Conservation (phyloP, 208 protist genomes). For the Crithidia acanthocephali region DNA sequence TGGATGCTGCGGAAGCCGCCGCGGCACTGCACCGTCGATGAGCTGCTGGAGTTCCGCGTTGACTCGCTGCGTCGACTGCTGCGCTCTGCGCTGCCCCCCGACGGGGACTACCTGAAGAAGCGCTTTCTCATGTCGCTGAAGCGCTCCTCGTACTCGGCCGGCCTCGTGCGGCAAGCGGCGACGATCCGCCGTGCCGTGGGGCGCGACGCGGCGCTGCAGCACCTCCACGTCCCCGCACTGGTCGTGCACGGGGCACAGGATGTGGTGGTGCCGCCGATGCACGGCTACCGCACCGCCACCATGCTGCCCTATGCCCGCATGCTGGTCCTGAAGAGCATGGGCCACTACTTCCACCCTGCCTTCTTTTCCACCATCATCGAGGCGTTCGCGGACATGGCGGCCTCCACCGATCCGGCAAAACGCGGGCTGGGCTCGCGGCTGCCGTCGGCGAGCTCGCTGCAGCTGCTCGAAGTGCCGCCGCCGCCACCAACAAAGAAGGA, state of each 20-base stretch:
- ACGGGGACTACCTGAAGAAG: slow-evolving; percentile 63
- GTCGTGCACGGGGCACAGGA: slow-evolving; percentile 81
- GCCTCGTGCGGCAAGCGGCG: slow-evolving; percentile 72
- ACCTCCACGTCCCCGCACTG: slow-evolving; percentile 50
- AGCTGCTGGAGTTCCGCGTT: slow-evolving; percentile 78
- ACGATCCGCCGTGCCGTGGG: slow-evolving; percentile 53
- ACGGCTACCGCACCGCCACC: slow-evolving; percentile 77
- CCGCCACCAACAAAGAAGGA: too few species aligned
- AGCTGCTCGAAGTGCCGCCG: neutral
- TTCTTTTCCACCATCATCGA: slow-evolving; percentile 68
- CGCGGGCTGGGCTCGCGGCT: slow-evolving; percentile 3
- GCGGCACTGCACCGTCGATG: slow-evolving; percentile 54
- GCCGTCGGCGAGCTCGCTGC: neutral
- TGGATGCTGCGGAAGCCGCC: slow-evolving; percentile 76
- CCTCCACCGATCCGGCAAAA: slow-evolving; percentile 28
- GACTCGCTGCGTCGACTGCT: slow-evolving; percentile 56
- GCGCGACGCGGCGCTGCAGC: slow-evolving; percentile 55
- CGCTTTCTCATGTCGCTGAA: slow-evolving; percentile 64
- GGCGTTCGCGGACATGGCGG: slow-evolving; percentile 42
- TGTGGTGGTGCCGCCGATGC: slow-evolving; percentile 66
- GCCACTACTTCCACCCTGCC: slow-evolving; percentile 84
- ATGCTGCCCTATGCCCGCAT: slow-evolving; percentile 60
- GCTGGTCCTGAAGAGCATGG: slow-evolving; percentile 77
- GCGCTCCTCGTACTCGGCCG: slow-evolving; percentile 60
- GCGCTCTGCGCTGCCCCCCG: slow-evolving; percentile 48